Evolutionary conservation across 139 green algal genomes (phyloP), one percentile per base, ranked within the genome.

Genomic region (Coelastrella sp.): DNA sequence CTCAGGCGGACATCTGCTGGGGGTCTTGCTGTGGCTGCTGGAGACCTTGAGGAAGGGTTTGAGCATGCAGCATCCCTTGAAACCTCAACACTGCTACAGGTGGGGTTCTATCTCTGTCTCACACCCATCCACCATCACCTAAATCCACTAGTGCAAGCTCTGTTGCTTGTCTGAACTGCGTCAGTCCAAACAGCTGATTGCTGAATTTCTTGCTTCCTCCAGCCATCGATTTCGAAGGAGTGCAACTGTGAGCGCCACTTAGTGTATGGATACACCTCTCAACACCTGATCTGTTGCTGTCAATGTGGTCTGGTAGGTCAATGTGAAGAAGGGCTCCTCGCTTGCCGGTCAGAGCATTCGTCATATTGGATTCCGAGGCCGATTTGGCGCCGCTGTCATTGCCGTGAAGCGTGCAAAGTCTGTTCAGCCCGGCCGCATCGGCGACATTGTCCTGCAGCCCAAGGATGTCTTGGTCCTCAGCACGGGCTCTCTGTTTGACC

Each of bases 391-490:
- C 24, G 94, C 94, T 19, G 92, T 97, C 49, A 93, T 97, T 72
- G 93, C 95, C 80, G 94, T 97, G 49, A 96, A 97, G 88, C 91
- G 95, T 60, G 58, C 78, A 72, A 88, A 88, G 66, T 82, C 91
- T 5, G 72, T 89, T n/a, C 89, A 80, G 35, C 89, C 78, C 4
- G 72, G 83, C 14, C 85, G 92, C n/a, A 94, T 97, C 6, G 95
- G 93, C 17, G 95, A 97, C 89, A 94, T 96, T 24, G 90, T 96
- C 19, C 90, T 98, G 7, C 84, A 95, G 88, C 83, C 90, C 9
- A 93, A 92, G 14, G 96, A 98, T 84, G 89, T 95, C 56, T 87
- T 98, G 85, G 90, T 98, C 59, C 87, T 98, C 11, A 92, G 93
- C 78, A 91, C 93, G 5, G 87, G 68, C 6, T 58, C 83, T 3